Evolutionary conservation across 2,329 filamentous ascomycete species (phyloP).

Genomic region (Aureobasidium namibiae): DNA sequence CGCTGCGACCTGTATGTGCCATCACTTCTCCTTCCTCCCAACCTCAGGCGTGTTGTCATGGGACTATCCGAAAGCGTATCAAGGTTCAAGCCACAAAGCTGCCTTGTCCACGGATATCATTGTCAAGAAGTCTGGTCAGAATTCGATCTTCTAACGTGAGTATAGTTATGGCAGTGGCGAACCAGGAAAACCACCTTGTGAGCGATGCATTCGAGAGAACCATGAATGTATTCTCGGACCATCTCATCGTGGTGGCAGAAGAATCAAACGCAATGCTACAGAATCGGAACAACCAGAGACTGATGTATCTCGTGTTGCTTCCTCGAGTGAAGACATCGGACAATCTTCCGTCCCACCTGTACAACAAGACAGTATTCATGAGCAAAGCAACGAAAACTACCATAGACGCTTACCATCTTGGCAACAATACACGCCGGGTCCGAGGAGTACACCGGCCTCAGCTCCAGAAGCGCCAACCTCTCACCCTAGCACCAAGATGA

Average conservation of each 20-base stretch:
- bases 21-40: background rate
- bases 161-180: constrained; percentile 24
- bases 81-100: background rate
- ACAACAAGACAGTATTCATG: background rate
- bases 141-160: background rate
- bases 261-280: constrained; percentile 22
- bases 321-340: background rate
- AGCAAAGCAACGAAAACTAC: background rate
- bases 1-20: constrained; percentile 26
- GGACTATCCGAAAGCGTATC: background rate
- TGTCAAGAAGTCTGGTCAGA: background rate
- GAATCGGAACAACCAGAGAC: constrained; percentile 5
- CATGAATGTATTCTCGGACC: constrained; percentile 27
- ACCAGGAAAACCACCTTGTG: constrained; percentile 24
- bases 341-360: background rate
- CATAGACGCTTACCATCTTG: background rate
- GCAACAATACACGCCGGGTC: background rate
- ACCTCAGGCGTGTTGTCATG: background rate
- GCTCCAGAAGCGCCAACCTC: constrained; percentile 2
- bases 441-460: background rate
- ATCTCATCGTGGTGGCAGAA: constrained; percentile 23
- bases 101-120: background rate
- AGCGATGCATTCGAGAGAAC: constrained; percentile 27
- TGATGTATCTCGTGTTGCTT: background rate
- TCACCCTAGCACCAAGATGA: constrained; percentile 6